A percentile compares a stretch with the other conserved stretches of the same genome.
Conservation (phyloP, 108 stramenopile genomes). For the Poteriospumella lacustris region DNA sequence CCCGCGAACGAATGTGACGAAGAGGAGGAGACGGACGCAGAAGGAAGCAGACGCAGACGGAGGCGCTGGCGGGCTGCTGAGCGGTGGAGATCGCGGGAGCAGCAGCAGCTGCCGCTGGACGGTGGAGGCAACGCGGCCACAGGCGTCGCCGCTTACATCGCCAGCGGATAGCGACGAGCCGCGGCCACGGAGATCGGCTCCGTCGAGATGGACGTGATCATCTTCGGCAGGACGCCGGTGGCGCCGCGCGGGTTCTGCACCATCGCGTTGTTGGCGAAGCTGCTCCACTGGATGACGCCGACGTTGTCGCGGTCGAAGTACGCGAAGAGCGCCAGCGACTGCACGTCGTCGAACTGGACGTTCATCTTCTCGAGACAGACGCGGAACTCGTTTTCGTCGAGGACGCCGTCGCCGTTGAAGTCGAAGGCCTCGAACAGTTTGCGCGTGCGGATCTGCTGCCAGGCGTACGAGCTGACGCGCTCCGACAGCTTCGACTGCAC, state of each 20-base stretch:
- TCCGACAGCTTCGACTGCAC: constrained; percentile 24
- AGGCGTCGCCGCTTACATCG: no score
- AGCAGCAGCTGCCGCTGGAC: no score
- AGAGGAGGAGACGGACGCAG: no score
- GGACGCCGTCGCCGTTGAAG: neutral
- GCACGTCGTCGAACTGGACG: constrained; percentile 20
- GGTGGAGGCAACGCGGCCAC: no score
- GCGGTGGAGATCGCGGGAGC: no score
- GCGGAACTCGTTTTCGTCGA: constrained; percentile 23
- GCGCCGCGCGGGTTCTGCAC: constrained; percentile 1
- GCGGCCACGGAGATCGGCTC: no score
- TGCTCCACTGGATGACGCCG: neutral
- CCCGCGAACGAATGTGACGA: no score
- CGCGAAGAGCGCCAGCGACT: constrained; percentile 19
- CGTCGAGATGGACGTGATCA: no score
- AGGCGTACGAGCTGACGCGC: constrained; percentile 1
- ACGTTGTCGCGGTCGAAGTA: constrained; percentile 20
- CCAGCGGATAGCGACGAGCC: no score
- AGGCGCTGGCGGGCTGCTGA: no score
- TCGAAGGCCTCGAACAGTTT: constrained; percentile 19
- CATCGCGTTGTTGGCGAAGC: constrained; percentile 5
- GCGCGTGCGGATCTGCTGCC: neutral
- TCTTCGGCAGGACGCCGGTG: constrained; percentile 9
- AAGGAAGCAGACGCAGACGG: no score
- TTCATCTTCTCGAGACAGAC: constrained; percentile 3